phyloP scores from a whole-genome alignment of 2,329 filamentous ascomycete species.

The Mycocentrospora acerina region DNA sequence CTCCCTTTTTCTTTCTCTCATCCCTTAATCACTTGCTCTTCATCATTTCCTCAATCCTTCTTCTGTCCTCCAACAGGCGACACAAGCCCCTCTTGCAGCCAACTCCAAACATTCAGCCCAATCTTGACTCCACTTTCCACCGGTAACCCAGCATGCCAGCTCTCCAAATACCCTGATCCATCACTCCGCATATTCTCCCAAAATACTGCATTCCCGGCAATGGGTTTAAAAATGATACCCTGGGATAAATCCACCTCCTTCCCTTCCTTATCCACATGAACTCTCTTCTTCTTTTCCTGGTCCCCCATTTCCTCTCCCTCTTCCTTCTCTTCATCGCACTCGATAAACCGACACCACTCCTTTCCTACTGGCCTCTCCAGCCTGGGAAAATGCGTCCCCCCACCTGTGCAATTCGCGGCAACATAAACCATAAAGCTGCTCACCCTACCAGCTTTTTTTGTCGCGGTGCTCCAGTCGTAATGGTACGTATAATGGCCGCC shows the following conservation, averaged over 20 bases:
- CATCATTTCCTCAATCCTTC: too few relatives aligned
- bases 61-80: constrained; percentile 8
- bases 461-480: constrained; percentile 54
- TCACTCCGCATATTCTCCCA: constrained; percentile 62
- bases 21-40: too few relatives aligned
- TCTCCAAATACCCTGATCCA: constrained; percentile 59
- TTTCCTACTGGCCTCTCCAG: constrained; percentile 46
- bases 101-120: constrained; percentile 66
- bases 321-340: constrained; percentile 44
- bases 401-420: constrained; percentile 53
- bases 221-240: constrained; percentile 60
- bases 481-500: constrained; percentile 61
- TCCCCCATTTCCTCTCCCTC: neutral
- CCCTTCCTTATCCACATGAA: constrained; percentile 16
- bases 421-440: constrained; percentile 66
- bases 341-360: constrained; percentile 60
- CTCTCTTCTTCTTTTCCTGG: neutral
- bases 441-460: constrained; percentile 45
- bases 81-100: constrained; percentile 51
- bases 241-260: constrained; percentile 21
- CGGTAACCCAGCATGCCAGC: constrained; percentile 62
- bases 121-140: constrained; percentile 59
- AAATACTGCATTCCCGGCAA: constrained; percentile 61
- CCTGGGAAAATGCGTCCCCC: constrained; percentile 62
- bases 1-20: too few relatives aligned